Conservation (phyloP, 108 stramenopile genomes). For the Fragilaria radians region DNA sequence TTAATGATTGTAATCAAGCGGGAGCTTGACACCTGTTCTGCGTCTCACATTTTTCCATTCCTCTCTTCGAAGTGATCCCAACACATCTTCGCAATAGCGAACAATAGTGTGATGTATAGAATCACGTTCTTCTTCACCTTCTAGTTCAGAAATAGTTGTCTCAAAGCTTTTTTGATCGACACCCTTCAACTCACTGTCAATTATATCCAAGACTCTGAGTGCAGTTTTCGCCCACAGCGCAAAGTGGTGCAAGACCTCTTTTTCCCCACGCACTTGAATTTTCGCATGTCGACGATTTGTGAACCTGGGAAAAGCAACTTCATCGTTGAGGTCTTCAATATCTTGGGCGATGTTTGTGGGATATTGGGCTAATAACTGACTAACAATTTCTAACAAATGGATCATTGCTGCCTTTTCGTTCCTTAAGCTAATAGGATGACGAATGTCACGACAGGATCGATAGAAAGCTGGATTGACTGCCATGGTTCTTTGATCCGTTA, state of each 20-base stretch:
- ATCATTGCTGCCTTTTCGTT: conserved; percentile 83
- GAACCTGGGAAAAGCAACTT: conserved; percentile 59
- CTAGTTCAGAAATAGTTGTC: conserved; percentile 56
- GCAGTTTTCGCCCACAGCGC: conserved; percentile 66
- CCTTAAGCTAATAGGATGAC: conserved; percentile 60
- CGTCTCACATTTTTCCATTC: conserved; percentile 43
- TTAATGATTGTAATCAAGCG: background rate
- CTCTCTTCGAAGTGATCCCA: conserved; percentile 74
- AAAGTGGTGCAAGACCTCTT: conserved; percentile 86
- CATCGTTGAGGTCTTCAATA: conserved; percentile 48
- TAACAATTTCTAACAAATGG: conserved; percentile 51
- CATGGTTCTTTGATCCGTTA: conserved; percentile 14
- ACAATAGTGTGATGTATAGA: conserved; percentile 65
- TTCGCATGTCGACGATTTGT: conserved; percentile 83
- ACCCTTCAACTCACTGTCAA: conserved; percentile 56
- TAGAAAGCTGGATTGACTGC: conserved; percentile 17
- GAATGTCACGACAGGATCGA: conserved; percentile 79
- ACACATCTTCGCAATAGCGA: conserved; percentile 78
- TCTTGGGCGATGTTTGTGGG: conserved; percentile 80
- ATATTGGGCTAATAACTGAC: conserved; percentile 54
- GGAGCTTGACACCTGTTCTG: background rate
- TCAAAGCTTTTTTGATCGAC: conserved; percentile 54
- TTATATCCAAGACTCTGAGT: conserved; percentile 64
- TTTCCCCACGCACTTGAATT: conserved; percentile 87
- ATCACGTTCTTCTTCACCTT: conserved; percentile 38